Evolutionary conservation across 441 rosid genomes (phyloP).

Genomic region (Theobroma grandiflorum): DNA sequence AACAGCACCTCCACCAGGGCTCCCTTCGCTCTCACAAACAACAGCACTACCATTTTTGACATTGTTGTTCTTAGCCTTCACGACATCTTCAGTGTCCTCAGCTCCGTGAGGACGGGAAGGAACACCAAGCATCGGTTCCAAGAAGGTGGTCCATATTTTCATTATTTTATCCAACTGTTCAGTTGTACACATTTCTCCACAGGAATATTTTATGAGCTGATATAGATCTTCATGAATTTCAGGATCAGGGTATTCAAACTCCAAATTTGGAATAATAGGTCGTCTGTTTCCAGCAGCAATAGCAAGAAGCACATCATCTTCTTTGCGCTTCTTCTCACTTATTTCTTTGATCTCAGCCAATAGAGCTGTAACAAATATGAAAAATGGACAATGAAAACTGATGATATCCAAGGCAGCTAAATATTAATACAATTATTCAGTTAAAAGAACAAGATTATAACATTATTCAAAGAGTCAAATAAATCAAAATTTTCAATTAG

Average conservation of each 20-base stretch:
- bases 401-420: constrained; percentile 3
- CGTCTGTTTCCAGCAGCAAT: constrained; percentile 87
- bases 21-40: constrained; percentile 64
- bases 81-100: constrained; percentile 84
- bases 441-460: not conserved
- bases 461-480: not conserved
- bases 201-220: constrained; percentile 94
- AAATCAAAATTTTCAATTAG: not conserved
- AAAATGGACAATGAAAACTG: constrained; percentile 31
- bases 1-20: constrained; percentile 54
- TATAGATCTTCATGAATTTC: constrained; percentile 94
- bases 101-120: constrained; percentile 87
- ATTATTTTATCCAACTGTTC: constrained; percentile 91
- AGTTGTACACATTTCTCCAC: constrained; percentile 94
- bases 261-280: constrained; percentile 72
- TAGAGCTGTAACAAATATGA: constrained; percentile 64
- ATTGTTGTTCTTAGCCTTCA: constrained; percentile 64
- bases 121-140: constrained; percentile 90
- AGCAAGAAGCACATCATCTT: constrained; percentile 86
- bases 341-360: constrained; percentile 91
- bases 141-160: constrained; percentile 93
- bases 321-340: constrained; percentile 79
- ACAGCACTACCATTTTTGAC: constrained; percentile 48
- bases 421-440: not conserved
- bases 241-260: constrained; percentile 84